Percentiles rank a stretch among this genome's conserved stretches.
Evolutionary conservation across 2,329 filamentous ascomycete species (phyloP).

Genomic region (Fusarium setosum): DNA sequence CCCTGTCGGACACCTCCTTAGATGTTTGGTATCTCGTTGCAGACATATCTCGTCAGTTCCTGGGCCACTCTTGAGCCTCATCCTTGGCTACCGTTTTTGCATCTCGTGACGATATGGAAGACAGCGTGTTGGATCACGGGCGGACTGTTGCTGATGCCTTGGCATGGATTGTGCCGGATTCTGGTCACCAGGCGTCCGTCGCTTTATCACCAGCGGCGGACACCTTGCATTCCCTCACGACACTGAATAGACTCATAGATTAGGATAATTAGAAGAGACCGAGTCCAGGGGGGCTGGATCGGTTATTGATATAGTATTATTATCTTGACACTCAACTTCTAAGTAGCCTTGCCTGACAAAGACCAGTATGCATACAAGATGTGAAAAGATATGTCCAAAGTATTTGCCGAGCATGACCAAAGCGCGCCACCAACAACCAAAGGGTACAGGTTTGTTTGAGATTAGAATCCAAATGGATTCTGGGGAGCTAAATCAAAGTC

Average conservation of each 20-base stretch:
- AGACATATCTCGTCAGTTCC: background rate
- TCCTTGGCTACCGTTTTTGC: background rate
- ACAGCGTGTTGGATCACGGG: background rate
- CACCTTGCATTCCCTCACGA: constrained; percentile 2
- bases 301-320: constrained; percentile 40
- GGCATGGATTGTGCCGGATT: background rate
- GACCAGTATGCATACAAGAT: constrained; percentile 40
- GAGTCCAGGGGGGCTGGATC: constrained; percentile 14
- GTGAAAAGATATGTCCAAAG: constrained; percentile 40
- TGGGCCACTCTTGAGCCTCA: background rate
- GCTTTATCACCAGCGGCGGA: background rate
- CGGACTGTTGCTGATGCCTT: background rate
- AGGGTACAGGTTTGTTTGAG: background rate
- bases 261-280: constrained; percentile 34
- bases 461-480: constrained; percentile 65
- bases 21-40: background rate
- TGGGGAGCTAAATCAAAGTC: constrained; percentile 56
- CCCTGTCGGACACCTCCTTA: too few relatives aligned
- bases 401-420: constrained; percentile 24
- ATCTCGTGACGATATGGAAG: background rate
- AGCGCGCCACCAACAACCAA: constrained; percentile 6
- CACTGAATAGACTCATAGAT: constrained; percentile 28
- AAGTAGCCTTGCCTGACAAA: constrained; percentile 32
- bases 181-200: background rate
- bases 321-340: constrained; percentile 32